Conservation (phyloP, 2,329 filamentous ascomycete genomes). For the Sporothrix phasma region DNA sequence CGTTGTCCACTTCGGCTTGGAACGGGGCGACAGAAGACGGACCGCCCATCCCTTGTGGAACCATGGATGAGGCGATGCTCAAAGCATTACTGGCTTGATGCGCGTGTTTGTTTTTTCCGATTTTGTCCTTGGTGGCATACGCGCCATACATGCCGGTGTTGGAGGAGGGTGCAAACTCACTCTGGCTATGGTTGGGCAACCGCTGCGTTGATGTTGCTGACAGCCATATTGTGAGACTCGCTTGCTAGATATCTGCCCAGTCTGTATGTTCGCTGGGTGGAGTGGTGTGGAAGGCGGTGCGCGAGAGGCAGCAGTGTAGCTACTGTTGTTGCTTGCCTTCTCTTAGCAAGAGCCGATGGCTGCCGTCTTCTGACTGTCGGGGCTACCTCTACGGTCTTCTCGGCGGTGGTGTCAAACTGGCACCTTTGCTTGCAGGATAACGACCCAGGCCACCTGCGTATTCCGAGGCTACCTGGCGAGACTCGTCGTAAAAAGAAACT, state of each 20-base stretch:
- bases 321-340: neutral
- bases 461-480: constrained; percentile 78
- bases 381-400: neutral
- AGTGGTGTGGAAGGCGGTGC: neutral
- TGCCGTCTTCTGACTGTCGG: constrained; percentile 14
- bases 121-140: constrained; percentile 21
- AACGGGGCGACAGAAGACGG: constrained; percentile 24
- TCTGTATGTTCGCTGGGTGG: neutral
- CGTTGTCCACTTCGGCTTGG: constrained; percentile 16
- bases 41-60: constrained; percentile 26
- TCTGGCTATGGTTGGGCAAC: neutral
- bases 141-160: constrained; percentile 6
- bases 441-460: constrained; percentile 69
- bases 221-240: neutral
- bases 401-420: constrained; percentile 24
- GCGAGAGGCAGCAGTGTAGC: neutral
- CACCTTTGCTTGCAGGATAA: constrained; percentile 51
- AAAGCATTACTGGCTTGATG: constrained; percentile 31
- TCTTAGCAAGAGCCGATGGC: neutral
- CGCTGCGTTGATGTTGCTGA: neutral
- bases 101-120: constrained; percentile 19
- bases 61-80: constrained; percentile 30
- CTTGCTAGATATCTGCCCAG: neutral
- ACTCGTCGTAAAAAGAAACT: constrained; percentile 82
- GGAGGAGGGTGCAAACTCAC: neutral